Conservation (phyloP, 2,329 filamentous ascomycete genomes). For the Diaporthe vexans region DNA sequence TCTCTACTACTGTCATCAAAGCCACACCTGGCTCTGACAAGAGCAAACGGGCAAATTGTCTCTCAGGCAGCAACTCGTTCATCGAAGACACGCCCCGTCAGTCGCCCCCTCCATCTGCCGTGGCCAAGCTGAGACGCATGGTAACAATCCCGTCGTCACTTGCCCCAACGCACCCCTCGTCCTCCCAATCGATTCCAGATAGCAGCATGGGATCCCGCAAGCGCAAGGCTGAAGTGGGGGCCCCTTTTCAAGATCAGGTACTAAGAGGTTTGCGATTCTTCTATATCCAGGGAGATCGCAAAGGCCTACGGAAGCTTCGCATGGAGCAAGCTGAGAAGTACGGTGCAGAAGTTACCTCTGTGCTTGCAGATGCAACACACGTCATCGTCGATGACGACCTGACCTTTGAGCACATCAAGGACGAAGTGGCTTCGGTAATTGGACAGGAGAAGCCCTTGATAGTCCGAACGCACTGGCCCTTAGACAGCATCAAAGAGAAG, state of each 20-base stretch:
- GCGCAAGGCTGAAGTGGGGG: conserved; percentile 56
- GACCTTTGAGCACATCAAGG: conserved; percentile 73
- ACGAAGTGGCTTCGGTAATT: conserved; percentile 60
- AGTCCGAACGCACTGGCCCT: conserved; percentile 77
- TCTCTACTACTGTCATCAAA: conserved; percentile 11
- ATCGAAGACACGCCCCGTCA: conserved; percentile 51
- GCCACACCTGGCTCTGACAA: conserved; percentile 21
- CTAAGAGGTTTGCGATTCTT: conserved; percentile 75
- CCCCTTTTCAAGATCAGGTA: conserved; percentile 68
- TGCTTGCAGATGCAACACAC: conserved; percentile 76
- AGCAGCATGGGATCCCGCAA: conserved; percentile 61
- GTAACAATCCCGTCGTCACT: conserved; percentile 51
- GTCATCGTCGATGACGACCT: conserved; percentile 82
- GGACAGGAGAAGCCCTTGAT: conserved; percentile 57
- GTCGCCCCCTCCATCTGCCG: conserved; percentile 43
- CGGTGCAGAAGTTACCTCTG: conserved; percentile 79
- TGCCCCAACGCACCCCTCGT: conserved; percentile 42
- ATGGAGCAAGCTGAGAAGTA: conserved; percentile 82
- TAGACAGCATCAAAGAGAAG: conserved; percentile 75
- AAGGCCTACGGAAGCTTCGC: conserved; percentile 76
- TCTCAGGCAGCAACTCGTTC: conserved; percentile 44
- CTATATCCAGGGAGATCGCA: conserved; percentile 87
- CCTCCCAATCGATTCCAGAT: conserved; percentile 40
- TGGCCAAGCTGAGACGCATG: conserved; percentile 46
- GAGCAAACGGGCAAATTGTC: conserved; percentile 21